Evolutionary conservation across 169 alveolate species (phyloP).

Genomic region (Cytauxzoon felis): DNA sequence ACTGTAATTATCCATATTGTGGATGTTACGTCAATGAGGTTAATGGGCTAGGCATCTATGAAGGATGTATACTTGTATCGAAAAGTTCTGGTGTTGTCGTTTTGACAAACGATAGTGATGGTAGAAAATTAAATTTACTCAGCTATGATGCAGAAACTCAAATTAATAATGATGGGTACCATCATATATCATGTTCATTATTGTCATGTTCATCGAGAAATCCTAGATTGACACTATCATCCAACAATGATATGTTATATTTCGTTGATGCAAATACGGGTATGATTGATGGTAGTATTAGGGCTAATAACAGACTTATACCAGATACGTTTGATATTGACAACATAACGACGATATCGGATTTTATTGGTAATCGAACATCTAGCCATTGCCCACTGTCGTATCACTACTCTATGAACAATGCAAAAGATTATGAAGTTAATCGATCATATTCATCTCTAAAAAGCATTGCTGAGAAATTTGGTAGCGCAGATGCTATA

Average conservation of each 20-base stretch:
- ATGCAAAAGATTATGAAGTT: not conserved
- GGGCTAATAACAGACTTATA: not conserved
- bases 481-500: constrained; percentile 40
- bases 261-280: constrained; percentile 36
- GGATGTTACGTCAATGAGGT: constrained; percentile 23
- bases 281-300: constrained; percentile 8
- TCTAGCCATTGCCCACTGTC: constrained; percentile 39
- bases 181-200: constrained; percentile 41
- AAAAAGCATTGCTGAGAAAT: constrained; percentile 44
- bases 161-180: constrained; percentile 10
- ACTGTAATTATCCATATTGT: constrained; percentile 16
- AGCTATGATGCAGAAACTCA: constrained; percentile 24
- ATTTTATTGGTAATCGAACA: constrained; percentile 26
- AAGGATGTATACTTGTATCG: constrained; percentile 19
- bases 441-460: not conserved
- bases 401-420: constrained; percentile 7
- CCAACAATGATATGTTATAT: constrained; percentile 22
- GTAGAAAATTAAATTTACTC: constrained; percentile 20
- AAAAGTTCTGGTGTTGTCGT: constrained; percentile 28
- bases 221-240: constrained; percentile 10
- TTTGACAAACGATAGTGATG: constrained; percentile 27
- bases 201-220: constrained; percentile 13
- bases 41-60: constrained; percentile 37
- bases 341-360: constrained; percentile 30
- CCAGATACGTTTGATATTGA: constrained; percentile 2